Conservation (phyloP, 345 rosid genomes). For the Xanthoceras sorbifolium region DNA sequence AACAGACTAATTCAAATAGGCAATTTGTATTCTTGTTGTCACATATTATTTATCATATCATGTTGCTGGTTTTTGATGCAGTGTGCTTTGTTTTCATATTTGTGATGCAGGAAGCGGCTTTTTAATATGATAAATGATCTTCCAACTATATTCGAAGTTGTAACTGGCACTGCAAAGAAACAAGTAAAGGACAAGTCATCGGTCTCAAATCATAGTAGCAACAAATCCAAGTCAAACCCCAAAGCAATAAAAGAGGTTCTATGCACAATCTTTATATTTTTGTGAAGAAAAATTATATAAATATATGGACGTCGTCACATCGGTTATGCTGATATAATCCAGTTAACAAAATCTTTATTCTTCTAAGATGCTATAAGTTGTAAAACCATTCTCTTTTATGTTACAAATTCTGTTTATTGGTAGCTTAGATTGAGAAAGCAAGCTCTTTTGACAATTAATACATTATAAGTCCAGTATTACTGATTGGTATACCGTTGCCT, state of each 20-base stretch:
- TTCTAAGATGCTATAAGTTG: background rate
- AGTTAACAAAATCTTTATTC: background rate
- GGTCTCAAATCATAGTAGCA: constrained; percentile 49
- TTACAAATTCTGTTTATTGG: background rate
- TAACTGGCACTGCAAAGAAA: constrained; percentile 54
- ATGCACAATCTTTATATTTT: background rate
- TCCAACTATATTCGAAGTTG: constrained; percentile 68
- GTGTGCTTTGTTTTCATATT: background rate
- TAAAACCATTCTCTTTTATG: background rate
- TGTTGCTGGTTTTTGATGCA: background rate
- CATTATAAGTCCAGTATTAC: background rate
- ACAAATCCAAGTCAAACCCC: constrained; percentile 54
- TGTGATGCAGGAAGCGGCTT: constrained; percentile 58
- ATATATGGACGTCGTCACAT: too few relatives aligned
- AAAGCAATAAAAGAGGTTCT: constrained; percentile 30
- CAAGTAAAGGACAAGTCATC: constrained; percentile 57
- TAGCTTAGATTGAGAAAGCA: background rate
- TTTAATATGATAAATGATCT: constrained; percentile 71
- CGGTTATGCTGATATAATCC: background rate
- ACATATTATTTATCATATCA: background rate
- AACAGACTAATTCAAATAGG: background rate
- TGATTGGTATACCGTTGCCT: background rate
- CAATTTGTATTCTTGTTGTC: background rate
- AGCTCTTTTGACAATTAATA: background rate
- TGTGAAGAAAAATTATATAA: background rate